Conservation (phyloP, 2,329 filamentous ascomycete genomes). For the Venturia asperata region DNA sequence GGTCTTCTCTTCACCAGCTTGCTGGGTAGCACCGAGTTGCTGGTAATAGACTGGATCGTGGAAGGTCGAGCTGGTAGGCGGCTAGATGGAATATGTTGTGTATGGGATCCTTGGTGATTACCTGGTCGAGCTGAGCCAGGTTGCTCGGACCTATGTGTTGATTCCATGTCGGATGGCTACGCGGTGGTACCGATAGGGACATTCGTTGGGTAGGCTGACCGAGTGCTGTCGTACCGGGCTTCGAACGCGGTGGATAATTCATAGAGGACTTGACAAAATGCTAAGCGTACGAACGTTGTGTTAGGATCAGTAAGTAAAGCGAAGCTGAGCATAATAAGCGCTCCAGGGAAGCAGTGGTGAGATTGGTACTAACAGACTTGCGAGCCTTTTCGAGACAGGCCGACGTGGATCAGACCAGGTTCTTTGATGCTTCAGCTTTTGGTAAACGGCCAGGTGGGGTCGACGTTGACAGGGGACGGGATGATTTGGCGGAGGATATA, state of each 20-base stretch:
- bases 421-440: constrained; percentile 8
- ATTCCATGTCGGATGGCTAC: constrained; percentile 34
- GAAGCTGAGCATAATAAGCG: background rate
- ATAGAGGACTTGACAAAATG: constrained; percentile 24
- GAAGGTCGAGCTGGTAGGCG: constrained; percentile 15
- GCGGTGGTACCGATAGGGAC: constrained; percentile 32
- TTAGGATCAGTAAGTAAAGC: background rate
- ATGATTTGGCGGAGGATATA: background rate
- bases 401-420: background rate
- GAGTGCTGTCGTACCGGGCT: constrained; percentile 28
- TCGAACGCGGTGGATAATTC: constrained; percentile 33
- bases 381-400: constrained; percentile 2
- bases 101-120: background rate
- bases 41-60: constrained; percentile 24
- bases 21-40: constrained; percentile 28
- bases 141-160: constrained; percentile 34
- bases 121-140: constrained; percentile 15
- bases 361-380: constrained; percentile 2
- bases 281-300: background rate
- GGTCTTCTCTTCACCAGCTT: constrained; percentile 16
- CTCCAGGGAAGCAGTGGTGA: constrained; percentile 2
- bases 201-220: constrained; percentile 25
- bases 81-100: constrained; percentile 12
- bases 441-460: background rate
- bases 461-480: constrained; percentile 1